Base-by-base conservation (phyloP, 352 stramenopile genomes). In the Globisporangium acanthophoron region DNA sequence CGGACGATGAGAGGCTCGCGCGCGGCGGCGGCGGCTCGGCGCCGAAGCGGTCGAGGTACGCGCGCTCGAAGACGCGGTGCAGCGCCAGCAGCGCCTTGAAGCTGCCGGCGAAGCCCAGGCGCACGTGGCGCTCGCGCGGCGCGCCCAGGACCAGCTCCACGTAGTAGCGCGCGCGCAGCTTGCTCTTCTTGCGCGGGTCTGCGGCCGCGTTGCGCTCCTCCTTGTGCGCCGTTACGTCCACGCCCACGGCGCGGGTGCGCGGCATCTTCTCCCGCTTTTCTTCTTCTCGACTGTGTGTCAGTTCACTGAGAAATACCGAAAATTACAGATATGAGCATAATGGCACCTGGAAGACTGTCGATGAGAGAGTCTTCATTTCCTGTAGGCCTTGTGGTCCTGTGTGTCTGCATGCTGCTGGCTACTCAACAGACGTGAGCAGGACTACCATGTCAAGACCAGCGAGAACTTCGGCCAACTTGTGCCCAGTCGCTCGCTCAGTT, bases 191-290 rank as follows among this genome's bases (percentile, higher is more conserved):
- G 43, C 66, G 73, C 20, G 64, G 48, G 62, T 88, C 67, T 0
- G 76, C 73, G 54, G 76, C 33, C 33, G 33, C 67, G 48, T 81
- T 75, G 31, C 67, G 69, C 61, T 76, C 74, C 59, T 89, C 76
- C 65, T 83, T 86, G 74, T 89, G 76, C 33, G 67, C 67, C 37
- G 76, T 89, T 27, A 87, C 69, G 60, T 89, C 76, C 45, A 89
- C 73, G 33, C 73, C 71, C 12, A 89, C 74, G 0, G 58, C 54
- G 43, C 4, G 41, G 52, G 31, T 13, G 1, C 35, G 5, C 13
- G 37, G 37, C 37, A 43, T 43, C 37, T 18, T 18, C 8, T 43
- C 37, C 6, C 6, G 8, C 33, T 37, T 37, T 8, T 37, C 33
- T 35, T 35, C 31, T 35, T 35, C 31, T 35, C 31, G 3, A 6